Conservation (phyloP, 306 rosid genomes). For the Prunus mongolica region DNA sequence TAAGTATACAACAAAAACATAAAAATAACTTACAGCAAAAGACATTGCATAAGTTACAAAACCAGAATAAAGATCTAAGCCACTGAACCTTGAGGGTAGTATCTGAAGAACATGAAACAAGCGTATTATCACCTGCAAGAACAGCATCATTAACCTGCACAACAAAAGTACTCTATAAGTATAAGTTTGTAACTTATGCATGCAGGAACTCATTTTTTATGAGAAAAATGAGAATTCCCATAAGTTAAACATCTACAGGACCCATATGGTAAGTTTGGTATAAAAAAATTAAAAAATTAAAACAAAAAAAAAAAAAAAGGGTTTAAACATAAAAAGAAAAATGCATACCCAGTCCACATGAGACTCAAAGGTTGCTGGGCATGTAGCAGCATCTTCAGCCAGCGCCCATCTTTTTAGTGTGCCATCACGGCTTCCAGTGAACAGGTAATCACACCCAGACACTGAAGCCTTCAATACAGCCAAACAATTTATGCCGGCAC, state of each 20-base stretch:
- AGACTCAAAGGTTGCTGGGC: conserved; percentile 95
- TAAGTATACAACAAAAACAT: not conserved
- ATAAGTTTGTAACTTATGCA: conserved; percentile 9
- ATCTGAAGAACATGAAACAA: conserved; percentile 98
- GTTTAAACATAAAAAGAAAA: conserved; percentile 4
- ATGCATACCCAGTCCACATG: conserved; percentile 96
- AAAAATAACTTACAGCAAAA: conserved; percentile 17
- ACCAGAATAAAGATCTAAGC: conserved; percentile 13
- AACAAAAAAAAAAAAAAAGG: not conserved
- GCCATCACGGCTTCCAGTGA: conserved; percentile 98
- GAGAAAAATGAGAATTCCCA: too few relatives aligned
- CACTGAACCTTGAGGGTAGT: conserved; percentile 82
- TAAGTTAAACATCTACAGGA: not conserved
- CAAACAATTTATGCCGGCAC: conserved; percentile 90
- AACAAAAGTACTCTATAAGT: conserved; percentile 21
- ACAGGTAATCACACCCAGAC: conserved; percentile 68
- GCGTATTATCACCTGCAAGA: conserved; percentile 79
- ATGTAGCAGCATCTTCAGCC: conserved; percentile 63
- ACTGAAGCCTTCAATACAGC: conserved; percentile 54
- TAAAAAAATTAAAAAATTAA: not conserved
- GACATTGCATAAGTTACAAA: conserved; percentile 1
- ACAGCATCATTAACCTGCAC: conserved; percentile 95
- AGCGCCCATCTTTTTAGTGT: conserved; percentile 87
- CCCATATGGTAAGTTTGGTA: not conserved
- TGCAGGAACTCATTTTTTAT: not conserved